These are phyloP conservation scores for Hypoxylon lienhwacheense DNA, from an alignment of 495 filamentous ascomycete genomes.

Conservation along the genomic window DNA sequence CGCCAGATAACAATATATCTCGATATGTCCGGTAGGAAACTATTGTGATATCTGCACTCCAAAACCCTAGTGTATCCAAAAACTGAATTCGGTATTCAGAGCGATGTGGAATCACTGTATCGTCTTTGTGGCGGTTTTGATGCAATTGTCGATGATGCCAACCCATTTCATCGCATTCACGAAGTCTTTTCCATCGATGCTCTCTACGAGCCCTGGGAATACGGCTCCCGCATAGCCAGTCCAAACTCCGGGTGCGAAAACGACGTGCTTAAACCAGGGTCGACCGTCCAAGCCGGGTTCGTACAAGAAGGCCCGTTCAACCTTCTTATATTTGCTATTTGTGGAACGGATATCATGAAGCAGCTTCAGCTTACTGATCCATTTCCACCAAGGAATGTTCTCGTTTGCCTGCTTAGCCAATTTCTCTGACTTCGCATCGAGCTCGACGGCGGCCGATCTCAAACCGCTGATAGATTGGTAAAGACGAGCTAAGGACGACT, in stretches of 20 bases:
- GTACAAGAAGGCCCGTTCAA: constrained; percentile 83
- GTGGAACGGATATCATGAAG: constrained; percentile 62
- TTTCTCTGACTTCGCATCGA: constrained; percentile 61
- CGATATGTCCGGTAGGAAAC: neutral
- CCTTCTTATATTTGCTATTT: constrained; percentile 71
- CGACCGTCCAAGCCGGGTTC: constrained; percentile 76
- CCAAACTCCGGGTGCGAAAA: constrained; percentile 87
- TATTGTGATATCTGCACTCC: neutral
- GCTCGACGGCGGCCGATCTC: constrained; percentile 56
- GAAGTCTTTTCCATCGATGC: constrained; percentile 77
- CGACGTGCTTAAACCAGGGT: constrained; percentile 90
- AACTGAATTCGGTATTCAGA: neutral
- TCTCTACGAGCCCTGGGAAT: constrained; percentile 86
- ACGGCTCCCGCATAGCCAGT: constrained; percentile 81
- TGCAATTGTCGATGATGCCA: constrained; percentile 71
- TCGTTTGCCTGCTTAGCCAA: constrained; percentile 67
- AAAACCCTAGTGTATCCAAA: neutral
- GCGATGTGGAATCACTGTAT: constrained; percentile 23
- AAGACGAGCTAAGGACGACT: constrained; percentile 46
- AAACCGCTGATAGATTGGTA: constrained; percentile 57
- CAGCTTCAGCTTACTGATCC: constrained; percentile 67
- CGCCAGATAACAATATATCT: neutral
- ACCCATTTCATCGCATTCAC: constrained; percentile 71
- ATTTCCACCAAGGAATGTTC: constrained; percentile 81
- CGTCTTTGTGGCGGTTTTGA: constrained; percentile 64